Evolutionary conservation across 345 rosid species (phyloP).

Genomic region (Punica granatum): DNA sequence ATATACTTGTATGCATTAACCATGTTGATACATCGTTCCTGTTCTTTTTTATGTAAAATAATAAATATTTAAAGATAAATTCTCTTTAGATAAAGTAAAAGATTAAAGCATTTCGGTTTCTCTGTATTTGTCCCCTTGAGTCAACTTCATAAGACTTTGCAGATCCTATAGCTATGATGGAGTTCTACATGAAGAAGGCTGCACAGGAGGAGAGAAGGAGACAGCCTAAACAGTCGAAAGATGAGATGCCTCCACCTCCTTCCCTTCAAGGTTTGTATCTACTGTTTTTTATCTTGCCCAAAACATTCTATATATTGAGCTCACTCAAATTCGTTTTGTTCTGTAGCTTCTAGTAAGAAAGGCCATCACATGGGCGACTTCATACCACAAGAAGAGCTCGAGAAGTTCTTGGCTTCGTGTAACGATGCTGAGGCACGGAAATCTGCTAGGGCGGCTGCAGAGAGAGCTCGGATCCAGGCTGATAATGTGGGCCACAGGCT

Average conservation of each 20-base stretch:
- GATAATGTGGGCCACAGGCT: conserved; percentile 95
- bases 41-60: background rate
- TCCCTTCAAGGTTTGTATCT: conserved; percentile 67
- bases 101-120: background rate
- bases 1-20: background rate
- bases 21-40: background rate
- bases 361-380: conserved; percentile 99
- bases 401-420: conserved; percentile 78
- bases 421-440: conserved; percentile 66
- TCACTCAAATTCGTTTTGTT: conserved; percentile 2
- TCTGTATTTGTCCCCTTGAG: conserved; percentile 10
- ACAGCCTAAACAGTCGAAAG: conserved; percentile 92
- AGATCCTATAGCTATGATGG: conserved; percentile 98
- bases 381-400: conserved; percentile 89
- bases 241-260: conserved; percentile 98
- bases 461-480: conserved; percentile 82
- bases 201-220: conserved; percentile 90
- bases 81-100: conserved; percentile 39
- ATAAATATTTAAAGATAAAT: no score
- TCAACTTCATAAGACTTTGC: conserved; percentile 33
- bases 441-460: conserved; percentile 61
- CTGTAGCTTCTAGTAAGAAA: conserved; percentile 39
- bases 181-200: conserved; percentile 95
- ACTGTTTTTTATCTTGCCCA: background rate
- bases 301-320: background rate